A percentile compares a stretch with the other conserved stretches of the same genome.
Evolutionary conservation across 2,329 filamentous ascomycete species (phyloP).

Genomic region (Sporothrix dimorphospora): DNA sequence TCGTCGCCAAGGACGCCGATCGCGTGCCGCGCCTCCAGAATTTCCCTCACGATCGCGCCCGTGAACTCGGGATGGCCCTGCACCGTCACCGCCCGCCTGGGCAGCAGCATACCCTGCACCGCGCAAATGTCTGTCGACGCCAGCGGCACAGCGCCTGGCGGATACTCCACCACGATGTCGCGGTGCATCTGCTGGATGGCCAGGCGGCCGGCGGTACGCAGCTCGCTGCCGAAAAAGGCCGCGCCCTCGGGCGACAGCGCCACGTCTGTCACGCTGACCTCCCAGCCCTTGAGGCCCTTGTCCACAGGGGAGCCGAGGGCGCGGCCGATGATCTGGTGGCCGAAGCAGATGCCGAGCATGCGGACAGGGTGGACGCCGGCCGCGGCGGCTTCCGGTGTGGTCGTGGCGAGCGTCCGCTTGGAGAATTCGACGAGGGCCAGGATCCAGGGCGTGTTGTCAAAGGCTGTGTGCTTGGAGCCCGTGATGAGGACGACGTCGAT

Average conservation of each 20-base stretch:
- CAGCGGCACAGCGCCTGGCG: slow-evolving; percentile 63
- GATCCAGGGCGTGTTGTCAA: slow-evolving; percentile 77
- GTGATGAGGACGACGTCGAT: slow-evolving; percentile 84
- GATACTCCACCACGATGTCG: slow-evolving; percentile 71
- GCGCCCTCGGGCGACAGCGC: slow-evolving; percentile 70
- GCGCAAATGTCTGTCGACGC: slow-evolving; percentile 68
- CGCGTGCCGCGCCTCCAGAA: slow-evolving; percentile 66
- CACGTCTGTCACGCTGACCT: slow-evolving; percentile 73
- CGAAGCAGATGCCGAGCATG: slow-evolving; percentile 83
- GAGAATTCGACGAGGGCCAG: slow-evolving; percentile 71
- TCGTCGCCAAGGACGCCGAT: slow-evolving; percentile 71
- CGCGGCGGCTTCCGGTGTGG: slow-evolving; percentile 26
- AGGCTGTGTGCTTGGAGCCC: slow-evolving; percentile 74
- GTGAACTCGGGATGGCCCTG: slow-evolving; percentile 89
- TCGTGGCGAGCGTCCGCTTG: slow-evolving; percentile 49
- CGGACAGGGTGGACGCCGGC: slow-evolving; percentile 63
- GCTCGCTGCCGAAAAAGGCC: slow-evolving; percentile 64
- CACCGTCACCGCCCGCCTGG: slow-evolving; percentile 69
- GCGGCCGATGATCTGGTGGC: slow-evolving; percentile 81
- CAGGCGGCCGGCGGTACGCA: slow-evolving; percentile 44
- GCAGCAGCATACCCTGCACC: slow-evolving; percentile 79
- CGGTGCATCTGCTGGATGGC: slow-evolving; percentile 84
- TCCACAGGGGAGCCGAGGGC: slow-evolving; percentile 70
- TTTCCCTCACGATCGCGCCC: slow-evolving; percentile 68
- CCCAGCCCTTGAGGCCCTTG: slow-evolving; percentile 73